Base-by-base conservation (phyloP, 176 grass and related monocot species). In the Coix lacrymajobi region DNA sequence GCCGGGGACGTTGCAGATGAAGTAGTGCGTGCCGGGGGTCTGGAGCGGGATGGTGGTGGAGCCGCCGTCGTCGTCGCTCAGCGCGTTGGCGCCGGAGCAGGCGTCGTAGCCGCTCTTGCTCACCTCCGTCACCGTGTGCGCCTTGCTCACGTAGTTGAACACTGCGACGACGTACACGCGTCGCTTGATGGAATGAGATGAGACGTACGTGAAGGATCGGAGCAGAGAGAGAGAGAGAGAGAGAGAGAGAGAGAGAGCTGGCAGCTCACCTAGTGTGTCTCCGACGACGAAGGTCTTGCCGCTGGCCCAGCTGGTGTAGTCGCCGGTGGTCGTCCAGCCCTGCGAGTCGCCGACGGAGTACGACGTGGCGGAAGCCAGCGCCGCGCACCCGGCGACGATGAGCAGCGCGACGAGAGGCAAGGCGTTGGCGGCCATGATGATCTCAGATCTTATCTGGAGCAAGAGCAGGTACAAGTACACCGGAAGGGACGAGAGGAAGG, bases 61-160 rank as follows among this genome's bases (percentile, higher is more conserved):
- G 14, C 88, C 86, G 16, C 31, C 86, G 19, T 76, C 39, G 76
- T 85, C 83, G 81, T 51, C 89, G 76, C 85, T 88, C 44, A 98
- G 60, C 38, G 88, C 7, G 77, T 85, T 92, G 71, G 15, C 5
- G 54, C 81, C 20, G 20, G 82, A 87, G 88, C 96, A 98, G 31
- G 79, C 38, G 70, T 84, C 25, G 87, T 88, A 98, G 88, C 71
- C 82, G 67, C 58, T 82, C 79, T 83, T 13, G 45, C 7, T 88
- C 73, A 98, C 92, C 82, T 90, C 86, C 31, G 89, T 87, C 66
- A 98, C 92, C 33, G 96, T 90, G 90, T 98, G 92, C 66, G 38
- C 66, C 34, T 83, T 86, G 7, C 2, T 11, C 6, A 5, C 19
- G 81, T 91, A 95, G 26, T 70, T 90, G 82, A 98, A 98, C 83